phyloP scores from a whole-genome alignment of 2,329 filamentous ascomycete genomes.

The Aurifilum marmelostoma region DNA sequence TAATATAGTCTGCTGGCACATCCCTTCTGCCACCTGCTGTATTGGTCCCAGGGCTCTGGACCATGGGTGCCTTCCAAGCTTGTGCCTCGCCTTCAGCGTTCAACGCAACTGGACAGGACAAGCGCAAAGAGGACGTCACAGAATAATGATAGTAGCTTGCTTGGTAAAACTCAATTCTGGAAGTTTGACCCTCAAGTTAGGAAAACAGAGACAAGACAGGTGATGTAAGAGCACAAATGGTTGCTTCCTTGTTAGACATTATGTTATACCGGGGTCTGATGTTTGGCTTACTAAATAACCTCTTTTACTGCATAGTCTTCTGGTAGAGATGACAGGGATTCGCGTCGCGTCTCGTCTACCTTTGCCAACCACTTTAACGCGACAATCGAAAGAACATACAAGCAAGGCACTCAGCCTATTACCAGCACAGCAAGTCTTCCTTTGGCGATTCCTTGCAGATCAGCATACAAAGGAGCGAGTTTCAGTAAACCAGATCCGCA shows the following conservation, averaged over 20 bases:
- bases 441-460: background rate
- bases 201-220: background rate
- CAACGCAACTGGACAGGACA: background rate
- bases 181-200: background rate
- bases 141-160: no score
- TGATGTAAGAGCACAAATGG: background rate
- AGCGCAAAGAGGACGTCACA: no score
- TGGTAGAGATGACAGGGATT: conserved; percentile 22
- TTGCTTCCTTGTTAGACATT: background rate
- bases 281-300: conserved; percentile 21
- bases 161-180: background rate
- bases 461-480: no score
- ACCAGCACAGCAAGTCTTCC: background rate
- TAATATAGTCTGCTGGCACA: background rate
- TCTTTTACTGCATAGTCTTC: conserved; percentile 16
- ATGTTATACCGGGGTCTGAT: conserved; percentile 1
- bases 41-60: background rate
- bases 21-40: background rate
- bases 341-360: conserved; percentile 10
- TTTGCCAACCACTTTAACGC: conserved; percentile 24
- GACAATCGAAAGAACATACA: background rate
- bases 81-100: background rate
- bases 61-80: background rate
- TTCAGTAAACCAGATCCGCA: background rate
- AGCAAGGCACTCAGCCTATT: no score